Evolutionary conservation across 176 grass and related monocot species (phyloP).

Genomic region (Oryza meridionalis): DNA sequence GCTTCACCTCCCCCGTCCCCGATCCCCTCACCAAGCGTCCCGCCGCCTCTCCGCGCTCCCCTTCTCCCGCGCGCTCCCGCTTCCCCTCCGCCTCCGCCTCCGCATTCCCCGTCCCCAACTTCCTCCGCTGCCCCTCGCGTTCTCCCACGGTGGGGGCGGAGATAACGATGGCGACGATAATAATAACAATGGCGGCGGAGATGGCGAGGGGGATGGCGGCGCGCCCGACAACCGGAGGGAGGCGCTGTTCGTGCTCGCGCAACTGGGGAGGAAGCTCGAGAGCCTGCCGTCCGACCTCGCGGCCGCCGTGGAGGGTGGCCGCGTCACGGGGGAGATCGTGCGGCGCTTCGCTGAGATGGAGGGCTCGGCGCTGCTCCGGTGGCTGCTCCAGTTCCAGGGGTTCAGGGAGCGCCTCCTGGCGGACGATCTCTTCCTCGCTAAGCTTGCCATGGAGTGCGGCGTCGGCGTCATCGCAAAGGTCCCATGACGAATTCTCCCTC

Average conservation of each 20-base stretch:
- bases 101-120: conserved; percentile 30
- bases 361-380: conserved; percentile 50
- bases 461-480: conserved; percentile 86
- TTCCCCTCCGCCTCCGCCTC: conserved; percentile 35
- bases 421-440: conserved; percentile 90
- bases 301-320: conserved; percentile 62
- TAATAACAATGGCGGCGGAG: background rate
- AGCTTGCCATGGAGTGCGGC: conserved; percentile 80
- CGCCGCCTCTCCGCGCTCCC: conserved; percentile 14
- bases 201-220: conserved; percentile 16
- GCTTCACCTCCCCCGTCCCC: background rate
- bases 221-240: conserved; percentile 18
- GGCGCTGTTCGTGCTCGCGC: conserved; percentile 66
- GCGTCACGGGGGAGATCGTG: conserved; percentile 71
- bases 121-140: conserved; percentile 30
- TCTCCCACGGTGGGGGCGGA: conserved; percentile 28
- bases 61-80: conserved; percentile 25
- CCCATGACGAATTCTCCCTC: background rate
- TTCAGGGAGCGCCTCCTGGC: conserved; percentile 90
- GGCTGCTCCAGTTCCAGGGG: conserved; percentile 73
- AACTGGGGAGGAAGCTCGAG: conserved; percentile 64
- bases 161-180: background rate
- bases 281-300: conserved; percentile 74
- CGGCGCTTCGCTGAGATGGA: conserved; percentile 72
- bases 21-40: background rate